These are phyloP conservation scores for Fraxinus ornus DNA, from an alignment of 305 asterid species.

Conservation along the genomic window DNA sequence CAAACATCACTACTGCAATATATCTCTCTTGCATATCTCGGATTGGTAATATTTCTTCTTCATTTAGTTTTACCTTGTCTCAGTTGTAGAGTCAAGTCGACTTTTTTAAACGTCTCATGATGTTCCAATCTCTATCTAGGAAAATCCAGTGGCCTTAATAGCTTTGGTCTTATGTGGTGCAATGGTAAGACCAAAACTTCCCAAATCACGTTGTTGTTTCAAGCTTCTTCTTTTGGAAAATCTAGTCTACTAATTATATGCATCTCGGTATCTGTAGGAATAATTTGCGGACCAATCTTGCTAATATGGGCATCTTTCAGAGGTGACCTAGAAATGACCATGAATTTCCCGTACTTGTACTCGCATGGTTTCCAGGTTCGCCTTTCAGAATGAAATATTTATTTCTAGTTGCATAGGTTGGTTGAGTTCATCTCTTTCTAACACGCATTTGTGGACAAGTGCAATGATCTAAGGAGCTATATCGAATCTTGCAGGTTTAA, in stretches of 20 bases:
- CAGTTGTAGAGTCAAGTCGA: not conserved
- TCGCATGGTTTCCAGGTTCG: constrained; percentile 27
- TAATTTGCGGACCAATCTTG: constrained; percentile 29
- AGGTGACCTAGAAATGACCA: constrained; percentile 24
- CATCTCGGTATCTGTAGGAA: constrained; percentile 10
- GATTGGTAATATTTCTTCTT: constrained; percentile 5
- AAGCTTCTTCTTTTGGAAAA: not conserved
- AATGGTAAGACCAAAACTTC: constrained; percentile 18
- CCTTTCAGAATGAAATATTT: not conserved
- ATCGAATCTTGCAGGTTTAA: not conserved
- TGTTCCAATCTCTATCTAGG: constrained; percentile 11
- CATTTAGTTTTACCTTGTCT: not conserved
- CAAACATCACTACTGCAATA: constrained; percentile 29
- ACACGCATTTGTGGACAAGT: not conserved
- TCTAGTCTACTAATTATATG: not conserved
- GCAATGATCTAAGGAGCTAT: not conserved
- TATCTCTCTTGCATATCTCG: constrained; percentile 27
- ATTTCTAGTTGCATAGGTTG: not conserved
- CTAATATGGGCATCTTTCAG: constrained; percentile 23
- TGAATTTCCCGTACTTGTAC: constrained; percentile 17
- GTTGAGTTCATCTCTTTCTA: not conserved
- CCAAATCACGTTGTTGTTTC: not conserved
- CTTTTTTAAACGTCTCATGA: not conserved
- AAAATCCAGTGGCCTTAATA: constrained; percentile 27
- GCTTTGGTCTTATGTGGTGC: constrained; percentile 36